These are phyloP conservation scores for Scenedesmus sp. DNA, from an alignment of 163 green algal genomes.

Conservation along the genomic window DNA sequence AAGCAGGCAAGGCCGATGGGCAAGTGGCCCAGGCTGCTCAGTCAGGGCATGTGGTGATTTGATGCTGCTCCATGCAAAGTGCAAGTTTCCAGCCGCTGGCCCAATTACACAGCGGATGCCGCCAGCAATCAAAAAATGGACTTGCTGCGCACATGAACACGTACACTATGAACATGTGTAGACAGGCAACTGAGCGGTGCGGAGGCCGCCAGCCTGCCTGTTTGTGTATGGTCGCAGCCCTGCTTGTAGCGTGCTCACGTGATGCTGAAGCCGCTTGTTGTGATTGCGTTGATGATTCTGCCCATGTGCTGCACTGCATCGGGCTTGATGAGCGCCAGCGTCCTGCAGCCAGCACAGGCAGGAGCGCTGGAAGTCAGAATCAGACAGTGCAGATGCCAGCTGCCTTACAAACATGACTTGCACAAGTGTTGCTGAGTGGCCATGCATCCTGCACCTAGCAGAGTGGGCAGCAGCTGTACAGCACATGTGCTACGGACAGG, in stretches of 20 bases:
- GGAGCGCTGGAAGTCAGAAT: not conserved
- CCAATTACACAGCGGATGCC: too few relatives aligned
- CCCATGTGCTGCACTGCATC: constrained; percentile 81
- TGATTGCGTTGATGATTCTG: constrained; percentile 81
- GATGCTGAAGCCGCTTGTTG: constrained; percentile 76
- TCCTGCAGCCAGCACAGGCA: constrained; percentile 55
- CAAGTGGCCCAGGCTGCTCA: not conserved
- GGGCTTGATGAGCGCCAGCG: constrained; percentile 85
- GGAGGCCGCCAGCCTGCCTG: not conserved
- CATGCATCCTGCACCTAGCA: not conserved
- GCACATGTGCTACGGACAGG: not conserved
- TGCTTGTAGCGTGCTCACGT: constrained; percentile 52
- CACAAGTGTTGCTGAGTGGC: too few relatives aligned
- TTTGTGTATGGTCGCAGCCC: not conserved
- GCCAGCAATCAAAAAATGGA: too few relatives aligned
- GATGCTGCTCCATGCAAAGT: not conserved
- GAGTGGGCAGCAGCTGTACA: not conserved
- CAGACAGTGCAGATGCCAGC: not conserved
- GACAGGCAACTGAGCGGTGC: too few relatives aligned
- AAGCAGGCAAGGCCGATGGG: not conserved
- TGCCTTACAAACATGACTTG: not conserved
- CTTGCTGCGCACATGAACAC: too few relatives aligned
- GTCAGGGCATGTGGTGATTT: not conserved
- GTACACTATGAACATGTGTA: too few relatives aligned
- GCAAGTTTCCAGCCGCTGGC: not conserved